Conservation (phyloP, 306 rosid genomes). For the Lupinus albus region DNA sequence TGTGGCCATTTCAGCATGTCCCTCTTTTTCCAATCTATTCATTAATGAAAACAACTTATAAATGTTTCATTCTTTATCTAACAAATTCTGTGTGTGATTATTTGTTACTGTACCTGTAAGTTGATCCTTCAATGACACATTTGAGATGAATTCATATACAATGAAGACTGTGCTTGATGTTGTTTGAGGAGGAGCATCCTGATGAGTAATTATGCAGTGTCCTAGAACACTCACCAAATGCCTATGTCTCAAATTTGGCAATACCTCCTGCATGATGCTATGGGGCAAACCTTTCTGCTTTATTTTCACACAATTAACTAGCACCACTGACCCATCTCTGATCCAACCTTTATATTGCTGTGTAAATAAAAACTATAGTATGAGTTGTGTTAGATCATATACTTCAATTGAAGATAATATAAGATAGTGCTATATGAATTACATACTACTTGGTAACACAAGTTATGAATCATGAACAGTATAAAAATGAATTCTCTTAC, state of each 20-base stretch:
- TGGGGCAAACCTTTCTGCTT: constrained; percentile 67
- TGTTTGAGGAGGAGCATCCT: constrained; percentile 66
- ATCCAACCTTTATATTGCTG: constrained; percentile 81
- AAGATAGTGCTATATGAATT: neutral
- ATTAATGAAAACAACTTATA: constrained; percentile 22
- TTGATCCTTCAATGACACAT: constrained; percentile 69
- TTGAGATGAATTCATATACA: constrained; percentile 67
- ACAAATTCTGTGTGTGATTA: constrained; percentile 2
- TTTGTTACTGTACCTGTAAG: constrained; percentile 58
- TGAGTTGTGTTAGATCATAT: no score
- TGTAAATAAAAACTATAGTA: neutral
- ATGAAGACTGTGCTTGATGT: constrained; percentile 57
- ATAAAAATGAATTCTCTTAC: constrained; percentile 47
- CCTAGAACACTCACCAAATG: constrained; percentile 92
- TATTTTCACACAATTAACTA: constrained; percentile 59
- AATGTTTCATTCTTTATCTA: neutral
- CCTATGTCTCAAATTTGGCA: constrained; percentile 77
- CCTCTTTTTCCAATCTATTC: constrained; percentile 82
- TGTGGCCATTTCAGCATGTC: constrained; percentile 96
- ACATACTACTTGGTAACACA: constrained; percentile 1
- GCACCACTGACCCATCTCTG: constrained; percentile 70
- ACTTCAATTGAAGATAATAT: no score
- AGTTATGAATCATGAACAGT: constrained; percentile 23
- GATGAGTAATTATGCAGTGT: constrained; percentile 65
- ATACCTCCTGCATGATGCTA: constrained; percentile 59